Base-by-base conservation (phyloP, 768 basidiomycete genomes). In the Kwoniella sp. region DNA sequence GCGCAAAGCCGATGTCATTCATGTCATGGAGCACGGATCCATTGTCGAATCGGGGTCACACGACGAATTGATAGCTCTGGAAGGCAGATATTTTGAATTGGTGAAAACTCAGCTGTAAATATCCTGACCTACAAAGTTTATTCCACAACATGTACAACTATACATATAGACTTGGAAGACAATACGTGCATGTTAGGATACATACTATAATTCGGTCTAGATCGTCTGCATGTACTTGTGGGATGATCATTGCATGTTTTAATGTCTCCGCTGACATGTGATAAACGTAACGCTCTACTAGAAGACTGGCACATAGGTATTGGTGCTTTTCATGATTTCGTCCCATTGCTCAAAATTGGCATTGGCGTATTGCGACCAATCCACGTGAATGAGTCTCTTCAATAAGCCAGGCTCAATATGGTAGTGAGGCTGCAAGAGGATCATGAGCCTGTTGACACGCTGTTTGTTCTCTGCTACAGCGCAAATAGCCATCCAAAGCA, bases 21-120 rank as follows among this genome's bases (percentile, higher is more conserved):
- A 55, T 30, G 78, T 79, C 19, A 70, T 80, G 55, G 78, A 78
- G 12, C 65, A 72, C 19, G 79, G 78, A 2, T 48, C 60, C 27
- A 66, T 80, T 37, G 65, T 71, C 15, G 76, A 79, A 49, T 56
- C 47, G 21, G 79, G 78, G 15, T 64, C 69, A 36, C 78, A 80
- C 55, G 65, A 71, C 6, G 70, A 79, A 55, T 65, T 78, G 26
- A n/a, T 80, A 21, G 54, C 63, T 52, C 33, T 47, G 26, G 63
- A 67, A n/a, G 77, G 72, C 1, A 60, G 74, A 19, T 79, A 80
- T 52, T 68, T 63, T 25, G 77, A 78, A 29, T 59, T 79, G 40
- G 63, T 71, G 0, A 59, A 69, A 24, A 64, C 68, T 21, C 72
- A 76, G 58, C 27, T 71, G 44, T 70, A 68, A 27, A 50, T 2